A percentile compares a stretch with the other conserved stretches of the same genome.
Evolutionary conservation across 2,329 filamentous ascomycete species (phyloP).

Genomic region (Harringtonia lauricola): DNA sequence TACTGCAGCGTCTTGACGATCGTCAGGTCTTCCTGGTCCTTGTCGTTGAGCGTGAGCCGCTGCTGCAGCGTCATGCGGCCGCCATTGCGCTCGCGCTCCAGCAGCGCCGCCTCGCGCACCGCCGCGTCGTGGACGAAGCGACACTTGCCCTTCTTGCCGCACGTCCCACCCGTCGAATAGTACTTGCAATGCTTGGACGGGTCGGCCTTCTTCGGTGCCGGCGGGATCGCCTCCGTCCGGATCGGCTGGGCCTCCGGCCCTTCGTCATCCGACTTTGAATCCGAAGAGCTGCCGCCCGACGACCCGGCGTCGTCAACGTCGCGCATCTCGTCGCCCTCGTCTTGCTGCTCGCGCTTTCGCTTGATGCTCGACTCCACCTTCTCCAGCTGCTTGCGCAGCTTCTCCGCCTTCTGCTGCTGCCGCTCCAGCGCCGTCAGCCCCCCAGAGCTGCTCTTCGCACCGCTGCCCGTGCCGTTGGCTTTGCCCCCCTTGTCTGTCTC

Average conservation of each 20-base stretch:
- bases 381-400: conserved; percentile 51
- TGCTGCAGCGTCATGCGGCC: conserved; percentile 56
- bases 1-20: conserved; percentile 57
- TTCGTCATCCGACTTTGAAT: conserved; percentile 44
- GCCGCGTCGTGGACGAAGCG: conserved; percentile 58
- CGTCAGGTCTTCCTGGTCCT: conserved; percentile 55
- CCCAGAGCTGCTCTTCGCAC: conserved; percentile 24
- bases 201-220: conserved; percentile 45
- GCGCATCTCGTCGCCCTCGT: conserved; percentile 56
- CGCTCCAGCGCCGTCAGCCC: conserved; percentile 39
- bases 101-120: conserved; percentile 50
- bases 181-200: conserved; percentile 60
- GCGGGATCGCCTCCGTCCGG: conserved; percentile 25
- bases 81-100: conserved; percentile 53
- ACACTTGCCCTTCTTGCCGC: conserved; percentile 66
- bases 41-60: conserved; percentile 54
- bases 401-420: conserved; percentile 45
- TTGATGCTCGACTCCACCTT: conserved; percentile 62
- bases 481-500: conserved; percentile 42
- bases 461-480: conserved; percentile 20
- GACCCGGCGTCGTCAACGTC: conserved; percentile 28
- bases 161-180: conserved; percentile 56
- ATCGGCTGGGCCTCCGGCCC: conserved; percentile 45
- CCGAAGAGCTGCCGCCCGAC: conserved; percentile 23
- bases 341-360: conserved; percentile 56